phyloP scores from a whole-genome alignment of 2,329 filamentous ascomycete species.

The Sclerotinia spermophila region DNA sequence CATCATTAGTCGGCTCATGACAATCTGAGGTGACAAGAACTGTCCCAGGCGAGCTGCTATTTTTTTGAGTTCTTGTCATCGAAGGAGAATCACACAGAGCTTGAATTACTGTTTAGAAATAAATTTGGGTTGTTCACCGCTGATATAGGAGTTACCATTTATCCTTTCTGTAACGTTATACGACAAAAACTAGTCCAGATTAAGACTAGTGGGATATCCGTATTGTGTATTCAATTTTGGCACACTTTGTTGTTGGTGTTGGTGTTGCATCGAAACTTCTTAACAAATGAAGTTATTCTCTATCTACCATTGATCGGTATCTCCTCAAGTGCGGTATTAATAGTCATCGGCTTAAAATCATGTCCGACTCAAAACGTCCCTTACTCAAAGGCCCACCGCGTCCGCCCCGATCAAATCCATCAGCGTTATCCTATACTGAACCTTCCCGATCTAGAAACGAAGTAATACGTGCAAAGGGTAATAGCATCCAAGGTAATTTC shows the following conservation, averaged over 20 bases:
- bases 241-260: not conserved
- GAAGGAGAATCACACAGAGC: not conserved
- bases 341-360: not conserved
- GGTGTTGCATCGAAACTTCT: not conserved
- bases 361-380: constrained; percentile 15
- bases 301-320: not conserved
- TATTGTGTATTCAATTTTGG: not conserved
- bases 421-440: constrained; percentile 26
- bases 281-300: not conserved
- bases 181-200: not conserved
- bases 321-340: no score
- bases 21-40: not conserved
- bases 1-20: not conserved
- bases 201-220: not conserved
- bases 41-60: not conserved
- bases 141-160: not conserved
- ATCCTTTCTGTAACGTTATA: no score
- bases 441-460: constrained; percentile 25
- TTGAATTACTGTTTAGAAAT: not conserved
- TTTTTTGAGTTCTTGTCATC: not conserved
- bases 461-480: constrained; percentile 11
- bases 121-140: not conserved
- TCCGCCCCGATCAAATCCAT: constrained; percentile 20
- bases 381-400: constrained; percentile 26
- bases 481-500: not conserved